Evolutionary conservation across 768 basidiomycete genomes (phyloP).

Genomic region (Thelephora aurantiotincta): DNA sequence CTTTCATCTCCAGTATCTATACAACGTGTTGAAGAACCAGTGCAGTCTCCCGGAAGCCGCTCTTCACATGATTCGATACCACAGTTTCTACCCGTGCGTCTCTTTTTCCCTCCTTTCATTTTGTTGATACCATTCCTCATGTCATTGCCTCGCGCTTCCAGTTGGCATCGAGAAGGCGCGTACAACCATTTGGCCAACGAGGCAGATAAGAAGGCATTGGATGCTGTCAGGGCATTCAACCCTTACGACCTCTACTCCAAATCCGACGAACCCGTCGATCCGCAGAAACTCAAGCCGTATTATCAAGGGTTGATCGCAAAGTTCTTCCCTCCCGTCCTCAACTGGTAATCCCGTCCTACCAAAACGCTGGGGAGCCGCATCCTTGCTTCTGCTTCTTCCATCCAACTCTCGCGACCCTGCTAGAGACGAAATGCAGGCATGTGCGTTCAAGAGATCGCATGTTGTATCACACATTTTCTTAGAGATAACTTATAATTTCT

Average conservation of each 20-base stretch:
- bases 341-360: slow-evolving; percentile 41
- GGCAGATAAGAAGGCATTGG: slow-evolving; percentile 47
- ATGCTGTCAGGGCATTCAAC: slow-evolving; percentile 78
- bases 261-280: slow-evolving; percentile 52
- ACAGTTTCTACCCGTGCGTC: slow-evolving; percentile 79
- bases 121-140: not conserved
- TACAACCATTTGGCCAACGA: slow-evolving; percentile 71
- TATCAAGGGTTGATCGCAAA: slow-evolving; percentile 73
- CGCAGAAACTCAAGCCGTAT: slow-evolving; percentile 60
- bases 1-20: slow-evolving; percentile 46
- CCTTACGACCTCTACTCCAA: slow-evolving; percentile 94
- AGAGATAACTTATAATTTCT: too few relatives aligned
- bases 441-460: too few relatives aligned
- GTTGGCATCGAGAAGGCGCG: slow-evolving; percentile 82
- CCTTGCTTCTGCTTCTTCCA: too few relatives aligned
- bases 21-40: slow-evolving; percentile 74
- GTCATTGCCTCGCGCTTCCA: slow-evolving; percentile 9
- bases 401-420: too few relatives aligned
- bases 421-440: too few relatives aligned
- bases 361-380: not conserved
- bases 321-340: slow-evolving; percentile 70
- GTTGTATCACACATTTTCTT: too few relatives aligned
- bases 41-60: slow-evolving; percentile 68
- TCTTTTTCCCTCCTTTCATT: not conserved
- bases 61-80: slow-evolving; percentile 86